phyloP scores from a whole-genome alignment of 345 rosid species.

The Eucalyptus dawsonii region DNA sequence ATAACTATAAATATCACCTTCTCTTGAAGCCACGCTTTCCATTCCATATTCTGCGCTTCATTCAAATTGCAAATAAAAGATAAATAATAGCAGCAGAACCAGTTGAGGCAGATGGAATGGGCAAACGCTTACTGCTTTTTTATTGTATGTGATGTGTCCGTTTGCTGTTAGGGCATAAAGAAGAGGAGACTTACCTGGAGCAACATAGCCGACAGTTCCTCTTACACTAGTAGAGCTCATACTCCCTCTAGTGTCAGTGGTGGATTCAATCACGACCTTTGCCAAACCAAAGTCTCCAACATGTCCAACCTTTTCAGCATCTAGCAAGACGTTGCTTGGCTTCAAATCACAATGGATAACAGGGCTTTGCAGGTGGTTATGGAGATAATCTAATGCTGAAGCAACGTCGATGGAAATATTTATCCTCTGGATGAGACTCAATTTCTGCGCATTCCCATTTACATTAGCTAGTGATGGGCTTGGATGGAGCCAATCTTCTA shows the following conservation, averaged over 20 bases:
- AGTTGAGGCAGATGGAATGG: background rate
- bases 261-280: rapidly evolving
- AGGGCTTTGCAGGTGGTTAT: background rate
- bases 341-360: slow-evolving; percentile 4
- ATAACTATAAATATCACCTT: slow-evolving; percentile 13
- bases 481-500: too few relatives aligned
- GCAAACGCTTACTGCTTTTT: too few relatives aligned
- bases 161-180: too few relatives aligned
- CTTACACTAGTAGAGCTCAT: background rate
- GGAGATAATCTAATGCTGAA: slow-evolving; percentile 6
- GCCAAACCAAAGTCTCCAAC: background rate
- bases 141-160: too few relatives aligned
- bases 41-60: slow-evolving; percentile 12
- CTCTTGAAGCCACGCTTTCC: background rate
- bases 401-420: background rate
- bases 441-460: too few relatives aligned
- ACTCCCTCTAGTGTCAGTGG: background rate
- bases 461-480: too few relatives aligned
- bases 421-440: background rate
- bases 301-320: background rate
- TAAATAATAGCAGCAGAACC: background rate
- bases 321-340: background rate
- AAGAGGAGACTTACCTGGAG: background rate
- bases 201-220: background rate
- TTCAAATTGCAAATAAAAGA: background rate